These are phyloP conservation scores for Scutellaria baicalensis DNA, from an alignment of 257 asterid genomes.

Conservation along the genomic window DNA sequence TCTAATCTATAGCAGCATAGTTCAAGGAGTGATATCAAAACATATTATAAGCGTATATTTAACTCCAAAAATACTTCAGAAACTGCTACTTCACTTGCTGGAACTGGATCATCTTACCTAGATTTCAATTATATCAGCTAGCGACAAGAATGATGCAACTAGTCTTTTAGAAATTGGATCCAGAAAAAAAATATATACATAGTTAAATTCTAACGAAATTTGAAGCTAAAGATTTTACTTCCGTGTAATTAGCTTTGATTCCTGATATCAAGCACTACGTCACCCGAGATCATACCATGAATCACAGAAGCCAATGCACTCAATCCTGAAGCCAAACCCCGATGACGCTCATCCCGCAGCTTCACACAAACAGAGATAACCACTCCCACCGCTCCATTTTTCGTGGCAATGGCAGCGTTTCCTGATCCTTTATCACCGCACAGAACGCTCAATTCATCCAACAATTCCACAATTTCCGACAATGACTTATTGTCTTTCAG, in stretches of 20 bases:
- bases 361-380: slow-evolving; percentile 40
- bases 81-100: neutral
- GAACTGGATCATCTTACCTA: neutral
- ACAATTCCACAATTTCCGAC: slow-evolving; percentile 26
- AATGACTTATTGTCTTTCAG: slow-evolving; percentile 33
- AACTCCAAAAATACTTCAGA: neutral
- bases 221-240: neutral
- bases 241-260: neutral
- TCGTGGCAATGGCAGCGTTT: slow-evolving; percentile 66
- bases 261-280: neutral
- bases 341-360: slow-evolving; percentile 38
- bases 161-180: neutral
- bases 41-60: neutral
- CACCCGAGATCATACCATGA: slow-evolving; percentile 43
- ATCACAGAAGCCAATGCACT: slow-evolving; percentile 61
- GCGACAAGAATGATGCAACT: neutral
- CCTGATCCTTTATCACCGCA: slow-evolving; percentile 50
- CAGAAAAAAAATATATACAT: neutral
- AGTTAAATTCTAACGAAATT: neutral
- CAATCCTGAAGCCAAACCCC: slow-evolving; percentile 50
- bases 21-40: neutral
- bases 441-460: slow-evolving; percentile 41
- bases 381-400: slow-evolving; percentile 68
- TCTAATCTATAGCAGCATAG: neutral
- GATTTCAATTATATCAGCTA: neutral